Evolutionary conservation across 495 filamentous ascomycete genomes (phyloP), one percentile per base, ranked within the genome.

Genomic region (Trichoderma parareesei): DNA sequence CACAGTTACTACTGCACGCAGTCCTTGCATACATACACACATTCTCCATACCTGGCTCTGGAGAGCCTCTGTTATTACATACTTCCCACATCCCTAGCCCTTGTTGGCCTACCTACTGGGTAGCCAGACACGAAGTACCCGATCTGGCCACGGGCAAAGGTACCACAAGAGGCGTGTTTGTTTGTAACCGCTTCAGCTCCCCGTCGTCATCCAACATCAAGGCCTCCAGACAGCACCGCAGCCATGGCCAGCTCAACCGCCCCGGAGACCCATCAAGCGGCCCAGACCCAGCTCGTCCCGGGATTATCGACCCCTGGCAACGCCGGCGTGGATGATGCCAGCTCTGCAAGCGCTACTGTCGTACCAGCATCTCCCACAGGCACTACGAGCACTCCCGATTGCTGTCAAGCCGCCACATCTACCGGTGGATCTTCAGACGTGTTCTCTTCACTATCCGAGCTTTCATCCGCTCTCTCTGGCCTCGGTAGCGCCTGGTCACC

Each of bases 371-470:
- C 53, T n/a, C 53, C 14, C 7, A 49, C 33, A 16, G 0, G 27
- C 27, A 27, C 27, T 27, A 27, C 27, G 27, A 27, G 27, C 27
- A 37, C 53, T 37, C 53, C 11, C 10, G 53, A 57, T 57, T 13
- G 53, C 33, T 57, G 53, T 35, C 20, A 37, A 10, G 20, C 33
- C 53, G 33, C 33, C 53, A 38, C 53, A 57, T 33, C 53, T 35
- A 27, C 33, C 14, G 11, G 33, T 37, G 53, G 27, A 57, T 57
- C 53, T 57, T 2, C 13, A 37, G 53, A 37, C 53, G 20, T 37
- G 53, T 57, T 57, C 53, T 57, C 53, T 9, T 37, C 53, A 57
- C 53, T 57, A 37, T 57, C 40, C 38, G 60, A n/a, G 40, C 37
- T 43, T 37, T 44, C 49, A 11, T 61, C 55, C 35, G 16, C 46